Conservation (phyloP, 805 yeast genomes). For the Metschnikowia lochheadii region DNA sequence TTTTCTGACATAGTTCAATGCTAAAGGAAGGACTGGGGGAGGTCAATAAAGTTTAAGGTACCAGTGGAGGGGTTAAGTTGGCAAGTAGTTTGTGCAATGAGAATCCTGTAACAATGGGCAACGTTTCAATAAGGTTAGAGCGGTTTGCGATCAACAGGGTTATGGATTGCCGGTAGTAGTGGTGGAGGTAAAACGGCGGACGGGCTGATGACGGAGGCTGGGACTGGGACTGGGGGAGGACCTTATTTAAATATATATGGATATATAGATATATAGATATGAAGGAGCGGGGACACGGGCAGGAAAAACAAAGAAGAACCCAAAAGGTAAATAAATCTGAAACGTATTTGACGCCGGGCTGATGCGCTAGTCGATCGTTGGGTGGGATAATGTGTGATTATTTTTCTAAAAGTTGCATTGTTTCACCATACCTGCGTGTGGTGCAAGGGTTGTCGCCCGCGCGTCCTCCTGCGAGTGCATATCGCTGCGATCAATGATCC, state of each 20-base stretch:
- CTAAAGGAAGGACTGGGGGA: too few relatives aligned
- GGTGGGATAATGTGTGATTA: neutral
- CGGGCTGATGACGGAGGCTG: too few relatives aligned
- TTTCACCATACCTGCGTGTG: slow-evolving; percentile 5
- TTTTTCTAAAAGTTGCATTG: slow-evolving; percentile 3
- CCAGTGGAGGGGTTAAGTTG: neutral
- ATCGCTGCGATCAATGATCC: neutral
- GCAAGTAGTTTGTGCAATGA: neutral
- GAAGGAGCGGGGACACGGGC: neutral
- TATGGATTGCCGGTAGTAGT: neutral
- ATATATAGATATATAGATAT: neutral
- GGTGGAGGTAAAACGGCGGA: neutral
- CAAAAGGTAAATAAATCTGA: neutral
- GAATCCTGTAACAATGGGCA: neutral
- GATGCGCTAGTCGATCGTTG: neutral
- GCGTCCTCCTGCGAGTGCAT: slow-evolving; percentile 2
- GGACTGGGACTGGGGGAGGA: too few relatives aligned
- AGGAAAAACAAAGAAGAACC: neutral
- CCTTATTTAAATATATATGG: neutral
- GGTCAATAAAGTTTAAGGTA: neutral
- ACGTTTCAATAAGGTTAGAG: neutral
- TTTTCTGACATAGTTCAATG: slow-evolving; percentile 9
- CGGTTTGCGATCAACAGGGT: neutral
- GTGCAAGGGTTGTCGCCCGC: slow-evolving; percentile 2
- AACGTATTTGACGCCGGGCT: neutral